Evolutionary conservation across 75 land plant species (phyloP).

Genomic region (Ceratopteris richardii): DNA sequence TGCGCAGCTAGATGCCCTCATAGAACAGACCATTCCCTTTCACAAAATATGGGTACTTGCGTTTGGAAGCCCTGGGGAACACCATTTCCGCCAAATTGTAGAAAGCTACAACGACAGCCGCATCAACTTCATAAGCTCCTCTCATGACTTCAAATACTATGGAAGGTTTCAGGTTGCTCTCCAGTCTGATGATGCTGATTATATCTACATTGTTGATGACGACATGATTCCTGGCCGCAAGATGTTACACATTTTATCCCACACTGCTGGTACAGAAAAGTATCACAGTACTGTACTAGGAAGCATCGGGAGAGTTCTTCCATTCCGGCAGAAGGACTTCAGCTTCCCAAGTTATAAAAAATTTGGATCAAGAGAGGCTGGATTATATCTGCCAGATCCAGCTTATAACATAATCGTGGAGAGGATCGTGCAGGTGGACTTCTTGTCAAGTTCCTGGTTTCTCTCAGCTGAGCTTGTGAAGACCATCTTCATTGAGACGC

Average conservation of each 20-base stretch:
- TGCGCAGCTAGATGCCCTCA: constrained; percentile 36
- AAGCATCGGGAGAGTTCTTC: constrained; percentile 45
- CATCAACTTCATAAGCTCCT: constrained; percentile 30
- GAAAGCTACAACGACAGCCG: constrained; percentile 33
- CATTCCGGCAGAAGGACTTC: constrained; percentile 41
- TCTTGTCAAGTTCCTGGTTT: constrained; percentile 46
- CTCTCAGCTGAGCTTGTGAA: constrained; percentile 29
- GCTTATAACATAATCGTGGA: constrained; percentile 37
- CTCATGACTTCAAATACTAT: constrained; percentile 39
- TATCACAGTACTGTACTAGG: constrained; percentile 36
- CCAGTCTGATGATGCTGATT: constrained; percentile 47
- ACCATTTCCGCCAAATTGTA: constrained; percentile 18
- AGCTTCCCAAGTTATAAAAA: constrained; percentile 43
- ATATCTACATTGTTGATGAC: constrained; percentile 36
- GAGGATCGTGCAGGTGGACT: constrained; percentile 36
- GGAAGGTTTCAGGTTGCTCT: constrained; percentile 40
- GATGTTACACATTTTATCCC: constrained; percentile 33
- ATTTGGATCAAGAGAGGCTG: constrained; percentile 34
- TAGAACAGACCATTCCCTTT: constrained; percentile 36
- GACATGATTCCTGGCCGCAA: constrained; percentile 42
- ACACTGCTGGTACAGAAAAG: constrained; percentile 35
- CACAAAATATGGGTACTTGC: constrained; percentile 44
- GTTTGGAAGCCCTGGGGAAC: constrained; percentile 24
- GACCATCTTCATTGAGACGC: constrained; percentile 33
- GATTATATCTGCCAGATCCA: constrained; percentile 41